phyloP scores from a whole-genome alignment of 495 filamentous ascomycete genomes.

The Durotheca rogersii region DNA sequence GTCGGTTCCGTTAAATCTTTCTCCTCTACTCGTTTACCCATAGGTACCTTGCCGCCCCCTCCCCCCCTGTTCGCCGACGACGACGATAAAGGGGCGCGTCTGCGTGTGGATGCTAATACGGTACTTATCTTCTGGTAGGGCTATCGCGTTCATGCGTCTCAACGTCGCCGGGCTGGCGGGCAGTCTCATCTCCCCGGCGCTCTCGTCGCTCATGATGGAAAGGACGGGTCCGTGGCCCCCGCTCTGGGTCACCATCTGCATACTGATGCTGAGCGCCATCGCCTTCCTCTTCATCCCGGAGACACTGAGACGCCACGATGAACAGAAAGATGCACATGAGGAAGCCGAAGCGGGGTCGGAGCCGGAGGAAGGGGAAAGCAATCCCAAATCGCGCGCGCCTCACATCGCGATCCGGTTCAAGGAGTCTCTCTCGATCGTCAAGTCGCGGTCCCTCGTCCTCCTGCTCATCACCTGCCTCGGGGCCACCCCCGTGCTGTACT shows the following conservation, averaged over 20 bases:
- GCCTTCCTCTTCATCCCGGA: constrained; percentile 48
- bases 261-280: constrained; percentile 26
- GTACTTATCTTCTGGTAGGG: constrained; percentile 52
- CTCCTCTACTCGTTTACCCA: no score
- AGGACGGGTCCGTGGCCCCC: constrained; percentile 56
- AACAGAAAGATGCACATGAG: background rate
- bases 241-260: constrained; percentile 42
- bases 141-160: constrained; percentile 41
- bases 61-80: no score
- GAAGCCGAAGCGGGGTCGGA: constrained; percentile 5
- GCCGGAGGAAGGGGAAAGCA: no score
- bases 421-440: constrained; percentile 31
- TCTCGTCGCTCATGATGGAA: constrained; percentile 57
- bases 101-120: no score
- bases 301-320: constrained; percentile 36
- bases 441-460: constrained; percentile 32
- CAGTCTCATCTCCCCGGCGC: constrained; percentile 48
- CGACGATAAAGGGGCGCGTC: no score
- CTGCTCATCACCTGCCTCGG: constrained; percentile 26
- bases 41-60: no score
- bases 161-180: constrained; percentile 39
- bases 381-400: constrained; percentile 11
- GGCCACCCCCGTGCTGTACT: constrained; percentile 17
- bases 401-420: constrained; percentile 18
- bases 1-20: background rate